A percentile compares a stretch with the other conserved stretches of the same genome.
These are phyloP conservation scores for Pyrenochaeta sp. DNA, from an alignment of 2,329 filamentous ascomycete species.

Conservation along the genomic window DNA sequence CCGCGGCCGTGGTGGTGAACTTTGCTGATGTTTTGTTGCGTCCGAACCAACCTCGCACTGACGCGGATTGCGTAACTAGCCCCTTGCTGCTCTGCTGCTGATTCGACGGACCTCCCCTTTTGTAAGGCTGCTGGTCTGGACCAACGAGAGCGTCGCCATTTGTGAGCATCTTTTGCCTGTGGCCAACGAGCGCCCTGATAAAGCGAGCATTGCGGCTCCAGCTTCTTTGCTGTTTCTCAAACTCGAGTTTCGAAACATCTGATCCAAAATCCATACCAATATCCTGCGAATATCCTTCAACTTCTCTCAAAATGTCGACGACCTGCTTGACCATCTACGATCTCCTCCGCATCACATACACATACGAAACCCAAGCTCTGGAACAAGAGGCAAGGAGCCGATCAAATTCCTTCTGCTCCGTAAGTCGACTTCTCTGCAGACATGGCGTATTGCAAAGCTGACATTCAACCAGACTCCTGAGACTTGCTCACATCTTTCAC, in stretches of 20 bases:
- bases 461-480: slow-evolving; percentile 29
- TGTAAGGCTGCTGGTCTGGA: slow-evolving; percentile 10
- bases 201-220: no score
- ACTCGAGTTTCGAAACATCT: neutral
- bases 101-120: slow-evolving; percentile 3
- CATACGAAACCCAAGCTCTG: slow-evolving; percentile 37
- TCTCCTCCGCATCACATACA: slow-evolving; percentile 44
- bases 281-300: no score
- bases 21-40: slow-evolving; percentile 4
- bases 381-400: slow-evolving; percentile 26
- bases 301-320: slow-evolving; percentile 42
- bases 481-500: slow-evolving; percentile 26
- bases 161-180: slow-evolving; percentile 30
- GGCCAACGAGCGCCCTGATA: no score
- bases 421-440: slow-evolving; percentile 13
- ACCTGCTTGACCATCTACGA: slow-evolving; percentile 40
- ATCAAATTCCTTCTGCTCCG: slow-evolving; percentile 32
- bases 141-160: slow-evolving; percentile 30
- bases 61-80: neutral
- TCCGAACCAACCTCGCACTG: neutral
- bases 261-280: no score
- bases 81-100: neutral
- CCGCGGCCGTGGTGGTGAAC: no score
- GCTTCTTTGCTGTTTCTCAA: no score
- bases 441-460: neutral